Base-by-base conservation (phyloP, 2,329 filamentous ascomycete genomes). In the Aureobasidium sp. region DNA sequence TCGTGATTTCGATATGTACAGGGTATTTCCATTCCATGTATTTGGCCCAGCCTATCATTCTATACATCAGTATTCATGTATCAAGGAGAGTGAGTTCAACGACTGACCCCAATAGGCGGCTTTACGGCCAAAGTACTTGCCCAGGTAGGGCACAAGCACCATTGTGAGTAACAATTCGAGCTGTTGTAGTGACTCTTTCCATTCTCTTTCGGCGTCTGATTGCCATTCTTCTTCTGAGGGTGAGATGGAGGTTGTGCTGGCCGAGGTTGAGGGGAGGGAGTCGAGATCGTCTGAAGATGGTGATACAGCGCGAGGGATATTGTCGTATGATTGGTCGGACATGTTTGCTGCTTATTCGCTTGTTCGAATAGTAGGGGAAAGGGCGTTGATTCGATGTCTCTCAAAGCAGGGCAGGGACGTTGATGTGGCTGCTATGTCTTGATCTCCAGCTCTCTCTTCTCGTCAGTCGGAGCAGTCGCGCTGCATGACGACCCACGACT, bases 21-120 rank as follows among this genome's bases (percentile, higher is more conserved):
- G 86, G 86, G 72, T 96, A 94, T 74, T 89, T 87, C 92, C 91
- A 97, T 73, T 91, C 85, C 92, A 97, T 97, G 72, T 91, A 95
- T 70, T 88, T 86, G 27, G 87, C 88, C 92, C 93, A 97, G 67
- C 91, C 92, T 96, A 68, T 47, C 21, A 21, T 21, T 21, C 21
- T 21, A 21, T 21, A 21, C 21, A 21, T 21, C 21, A 21, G 21
- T 21, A 21, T 21, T 21, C 21, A 21, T 21, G 21, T 21, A 21
- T 21, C 21, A 21, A 21, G 21, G 21, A 21, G 21, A 21, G 21
- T 3, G 8, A n/a, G 11, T 3, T 21, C 6, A 13, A 29, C 11
- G 21, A 80, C 88, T 73, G 81, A 97, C 93, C 91, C 90, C 91
- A 97, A 73, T 96, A 97, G 63, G 93, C 93, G 78, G 92, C 95